Base-by-base conservation (phyloP, 108 stramenopile species). In the Skeletonema grethae region DNA sequence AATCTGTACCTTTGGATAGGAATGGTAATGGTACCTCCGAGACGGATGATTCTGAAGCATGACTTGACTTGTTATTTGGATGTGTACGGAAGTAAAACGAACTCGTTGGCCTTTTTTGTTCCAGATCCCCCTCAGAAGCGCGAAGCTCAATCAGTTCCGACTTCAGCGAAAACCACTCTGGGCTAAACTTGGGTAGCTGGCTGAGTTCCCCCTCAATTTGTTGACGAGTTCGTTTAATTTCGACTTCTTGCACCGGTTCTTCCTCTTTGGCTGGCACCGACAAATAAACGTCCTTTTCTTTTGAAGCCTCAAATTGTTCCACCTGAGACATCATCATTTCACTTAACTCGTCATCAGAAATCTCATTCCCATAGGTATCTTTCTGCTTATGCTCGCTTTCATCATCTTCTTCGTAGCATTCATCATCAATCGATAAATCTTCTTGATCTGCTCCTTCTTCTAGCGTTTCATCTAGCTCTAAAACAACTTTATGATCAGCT, bases 51-150 rank as follows among this genome's bases (percentile, higher is more conserved):
- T 4, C 41, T 43, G 4, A 3, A n/a, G 15, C 41, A 15, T 43
- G 41, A 15, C 50, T 53, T 22, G 22, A 0, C 22, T 24, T 53
- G 20, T 24, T 22, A 6, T 24, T 53, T 53, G 50, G 50, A 7
- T 53, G 50, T 53, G 50, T 53, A 22, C 50, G 50, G 50, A 53
- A 53, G 22, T 53, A 53, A 24, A 53, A 53, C 22, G 50, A 53
- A 22, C 22, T 53, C 20, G 8, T 22, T 22, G 50, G 22, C 22
- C 22, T 20, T 4, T 53, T 53, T 53, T 53, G 22, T 22, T 53
- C 50, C 50, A 24, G 25, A 28, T 28, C 25, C 1, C 25, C 1
- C 7, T n/a, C 22, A 22, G 9, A 4, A 53, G 4, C 20, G 7
- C 50, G 50, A 53, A 53, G 50, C 50, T 53, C 50, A 53, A 53